These are phyloP conservation scores for Euryodendron excelsum DNA, from an alignment of 148 eudicot genomes.

Conservation along the genomic window DNA sequence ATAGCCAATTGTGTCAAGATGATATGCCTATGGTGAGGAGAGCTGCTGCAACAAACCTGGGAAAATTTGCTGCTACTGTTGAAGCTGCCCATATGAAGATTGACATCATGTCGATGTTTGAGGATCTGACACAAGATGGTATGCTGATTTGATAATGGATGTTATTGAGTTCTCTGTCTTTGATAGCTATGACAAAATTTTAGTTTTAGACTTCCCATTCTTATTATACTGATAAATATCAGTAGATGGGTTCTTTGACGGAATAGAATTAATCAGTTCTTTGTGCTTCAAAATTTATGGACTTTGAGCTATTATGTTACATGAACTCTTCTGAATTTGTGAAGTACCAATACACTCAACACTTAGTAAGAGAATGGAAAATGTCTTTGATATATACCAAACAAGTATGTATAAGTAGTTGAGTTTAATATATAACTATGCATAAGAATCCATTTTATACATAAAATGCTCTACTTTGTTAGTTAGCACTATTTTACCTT, in stretches of 20 bases:
- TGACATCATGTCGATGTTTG: conserved; percentile 59
- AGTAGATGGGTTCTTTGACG: background rate
- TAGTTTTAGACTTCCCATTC: background rate
- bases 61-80: conserved; percentile 64
- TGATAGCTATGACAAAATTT: background rate
- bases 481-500: too few relatives aligned
- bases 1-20: conserved; percentile 65
- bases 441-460: too few relatives aligned
- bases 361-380: too few relatives aligned
- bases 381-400: too few relatives aligned
- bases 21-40: conserved; percentile 76
- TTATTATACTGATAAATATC: background rate
- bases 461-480: too few relatives aligned
- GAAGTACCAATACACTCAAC: too few relatives aligned
- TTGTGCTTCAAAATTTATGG: background rate
- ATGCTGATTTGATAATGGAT: background rate
- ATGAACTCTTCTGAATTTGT: too few relatives aligned
- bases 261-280: background rate
- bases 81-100: conserved; percentile 53
- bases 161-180: background rate
- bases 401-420: too few relatives aligned
- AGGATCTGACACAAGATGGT: conserved; percentile 66
- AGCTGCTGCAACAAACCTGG: conserved; percentile 60
- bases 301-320: too few relatives aligned
- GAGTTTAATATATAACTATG: too few relatives aligned